A percentile compares a stretch with the other conserved stretches of the same genome.
Conservation (phyloP, 169 alveolate genomes). For the Cryptosporidium sp. region DNA sequence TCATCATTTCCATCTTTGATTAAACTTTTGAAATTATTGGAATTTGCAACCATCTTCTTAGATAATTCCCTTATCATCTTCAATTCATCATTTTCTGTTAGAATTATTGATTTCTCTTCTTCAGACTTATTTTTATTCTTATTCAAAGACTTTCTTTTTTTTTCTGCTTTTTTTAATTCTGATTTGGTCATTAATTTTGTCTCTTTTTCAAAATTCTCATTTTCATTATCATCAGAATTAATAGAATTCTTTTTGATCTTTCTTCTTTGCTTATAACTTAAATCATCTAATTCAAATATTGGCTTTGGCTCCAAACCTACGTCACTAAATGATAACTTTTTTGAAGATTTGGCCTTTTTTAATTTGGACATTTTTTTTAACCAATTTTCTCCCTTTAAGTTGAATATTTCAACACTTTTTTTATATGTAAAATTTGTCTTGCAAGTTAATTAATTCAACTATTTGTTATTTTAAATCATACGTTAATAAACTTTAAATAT, state of each 20-base stretch:
- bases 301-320: conserved; percentile 41
- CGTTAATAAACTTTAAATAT: not conserved
- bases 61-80: not conserved
- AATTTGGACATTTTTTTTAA: conserved; percentile 3
- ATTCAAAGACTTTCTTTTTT: conserved; percentile 5
- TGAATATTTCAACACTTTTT: not conserved
- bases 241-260: not conserved
- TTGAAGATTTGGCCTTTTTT: conserved; percentile 24
- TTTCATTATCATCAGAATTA: not conserved
- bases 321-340: conserved; percentile 45
- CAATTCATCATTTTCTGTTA: not conserved
- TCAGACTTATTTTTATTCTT: conserved; percentile 12
- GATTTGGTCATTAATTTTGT: not conserved
- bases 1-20: not conserved
- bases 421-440: not conserved
- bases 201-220: not conserved
- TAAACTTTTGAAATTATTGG: not conserved
- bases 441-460: not conserved
- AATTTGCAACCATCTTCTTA: not conserved
- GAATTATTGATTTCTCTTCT: not conserved
- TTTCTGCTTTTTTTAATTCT: not conserved
- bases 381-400: not conserved
- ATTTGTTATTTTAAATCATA: not conserved
- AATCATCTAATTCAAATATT: conserved; percentile 43
- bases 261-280: conserved; percentile 21